These are phyloP conservation scores for Aspergillus pseudotamarii DNA, from an alignment of 2,329 filamentous ascomycete species.

Conservation along the genomic window DNA sequence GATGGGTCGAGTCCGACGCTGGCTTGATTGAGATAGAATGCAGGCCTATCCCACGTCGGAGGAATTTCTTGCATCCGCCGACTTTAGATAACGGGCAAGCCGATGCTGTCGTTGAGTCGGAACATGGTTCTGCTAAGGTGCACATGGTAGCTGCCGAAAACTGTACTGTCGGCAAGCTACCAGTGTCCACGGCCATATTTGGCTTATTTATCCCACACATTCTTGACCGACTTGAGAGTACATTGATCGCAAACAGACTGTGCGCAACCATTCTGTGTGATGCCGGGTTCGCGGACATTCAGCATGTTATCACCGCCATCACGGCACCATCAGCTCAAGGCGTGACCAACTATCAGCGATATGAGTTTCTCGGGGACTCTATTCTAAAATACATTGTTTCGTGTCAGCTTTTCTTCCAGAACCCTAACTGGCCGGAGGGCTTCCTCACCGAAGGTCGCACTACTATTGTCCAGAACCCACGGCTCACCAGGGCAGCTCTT, in stretches of 20 bases:
- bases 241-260: constrained; percentile 65
- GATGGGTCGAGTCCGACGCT: constrained; percentile 23
- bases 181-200: constrained; percentile 50
- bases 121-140: constrained; percentile 17
- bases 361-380: constrained; percentile 86
- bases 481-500: constrained; percentile 68
- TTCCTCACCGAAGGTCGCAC: constrained; percentile 71
- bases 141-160: constrained; percentile 23
- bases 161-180: constrained; percentile 47
- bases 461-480: constrained; percentile 71
- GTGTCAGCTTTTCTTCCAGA: constrained; percentile 62
- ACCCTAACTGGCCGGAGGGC: constrained; percentile 74
- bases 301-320: constrained; percentile 69
- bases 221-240: constrained; percentile 67
- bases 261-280: constrained; percentile 56
- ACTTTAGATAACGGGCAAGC: constrained; percentile 7
- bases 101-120: constrained; percentile 10
- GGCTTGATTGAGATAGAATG: constrained; percentile 30
- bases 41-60: constrained; percentile 26
- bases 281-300: constrained; percentile 57
- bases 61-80: constrained; percentile 30
- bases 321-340: constrained; percentile 65
- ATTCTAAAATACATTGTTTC: constrained; percentile 76
- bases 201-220: constrained; percentile 72
- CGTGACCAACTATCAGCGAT: constrained; percentile 71